Evolutionary conservation across 441 rosid genomes (phyloP).

Genomic region (Viola pubescens): DNA sequence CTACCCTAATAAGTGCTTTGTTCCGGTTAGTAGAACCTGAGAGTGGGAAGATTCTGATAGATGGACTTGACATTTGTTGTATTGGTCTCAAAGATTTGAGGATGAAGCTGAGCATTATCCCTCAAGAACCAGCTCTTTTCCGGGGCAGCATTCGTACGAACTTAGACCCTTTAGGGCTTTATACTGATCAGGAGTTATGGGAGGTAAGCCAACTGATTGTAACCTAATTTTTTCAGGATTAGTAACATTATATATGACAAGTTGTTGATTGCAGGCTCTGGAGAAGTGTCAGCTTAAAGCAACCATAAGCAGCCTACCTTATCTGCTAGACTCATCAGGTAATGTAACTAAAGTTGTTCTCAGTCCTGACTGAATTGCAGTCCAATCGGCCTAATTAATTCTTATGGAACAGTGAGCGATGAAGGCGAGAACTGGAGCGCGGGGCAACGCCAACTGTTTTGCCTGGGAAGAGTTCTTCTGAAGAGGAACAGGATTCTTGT

Average conservation of each 20-base stretch:
- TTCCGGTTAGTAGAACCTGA: slow-evolving; percentile 81
- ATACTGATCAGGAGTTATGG: slow-evolving; percentile 73
- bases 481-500: slow-evolving; percentile 28
- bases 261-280: slow-evolving; percentile 42
- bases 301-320: slow-evolving; percentile 55
- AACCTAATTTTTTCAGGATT: neutral
- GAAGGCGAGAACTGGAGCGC: slow-evolving; percentile 51
- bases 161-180: slow-evolving; percentile 71
- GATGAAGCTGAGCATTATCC: slow-evolving; percentile 80
- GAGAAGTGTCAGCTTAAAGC: slow-evolving; percentile 82
- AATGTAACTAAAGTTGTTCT: neutral
- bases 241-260: neutral
- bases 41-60: slow-evolving; percentile 56
- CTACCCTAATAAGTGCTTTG: slow-evolving; percentile 77
- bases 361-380: too few relatives aligned
- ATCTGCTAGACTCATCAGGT: slow-evolving; percentile 77
- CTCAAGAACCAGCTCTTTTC: slow-evolving; percentile 85
- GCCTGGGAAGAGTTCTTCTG: slow-evolving; percentile 34
- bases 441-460: slow-evolving; percentile 39
- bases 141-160: slow-evolving; percentile 70
- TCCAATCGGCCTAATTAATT: neutral
- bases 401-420: slow-evolving; percentile 51
- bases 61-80: slow-evolving; percentile 61
- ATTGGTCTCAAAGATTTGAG: slow-evolving; percentile 80
- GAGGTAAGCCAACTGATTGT: slow-evolving; percentile 33